phyloP scores from a whole-genome alignment of 306 rosid species.

The Lotus japonicus region DNA sequence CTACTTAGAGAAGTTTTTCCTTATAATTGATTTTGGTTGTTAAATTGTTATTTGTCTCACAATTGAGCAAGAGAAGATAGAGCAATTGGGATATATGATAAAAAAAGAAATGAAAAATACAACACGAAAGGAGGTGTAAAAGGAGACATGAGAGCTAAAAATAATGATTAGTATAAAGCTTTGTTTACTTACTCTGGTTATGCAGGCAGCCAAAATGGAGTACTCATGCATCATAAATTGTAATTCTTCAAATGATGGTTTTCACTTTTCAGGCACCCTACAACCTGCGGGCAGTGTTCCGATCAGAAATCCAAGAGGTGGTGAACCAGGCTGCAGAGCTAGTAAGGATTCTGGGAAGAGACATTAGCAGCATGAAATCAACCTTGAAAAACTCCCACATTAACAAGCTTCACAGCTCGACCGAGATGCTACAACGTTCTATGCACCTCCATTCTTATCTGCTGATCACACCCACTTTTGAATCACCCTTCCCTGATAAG shows the following conservation, averaged over 20 bases:
- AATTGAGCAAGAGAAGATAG: too few relatives aligned
- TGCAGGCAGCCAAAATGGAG: too few relatives aligned
- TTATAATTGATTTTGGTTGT: too few relatives aligned
- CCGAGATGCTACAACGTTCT: constrained; percentile 51
- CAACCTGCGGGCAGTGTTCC: constrained; percentile 47
- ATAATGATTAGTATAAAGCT: too few relatives aligned
- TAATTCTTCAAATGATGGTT: background rate
- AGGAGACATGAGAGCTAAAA: too few relatives aligned
- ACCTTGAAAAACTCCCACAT: constrained; percentile 27
- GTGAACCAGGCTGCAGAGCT: constrained; percentile 57
- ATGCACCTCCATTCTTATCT: constrained; percentile 51
- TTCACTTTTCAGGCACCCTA: constrained; percentile 50
- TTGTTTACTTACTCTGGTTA: too few relatives aligned
- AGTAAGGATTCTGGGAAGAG: constrained; percentile 47
- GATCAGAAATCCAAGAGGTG: constrained; percentile 53
- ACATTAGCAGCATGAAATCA: constrained; percentile 45
- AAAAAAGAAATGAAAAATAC: too few relatives aligned
- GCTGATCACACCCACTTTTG: constrained; percentile 29
- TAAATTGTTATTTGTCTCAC: too few relatives aligned
- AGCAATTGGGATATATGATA: too few relatives aligned
- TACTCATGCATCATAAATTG: too few relatives aligned
- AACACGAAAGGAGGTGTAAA: too few relatives aligned
- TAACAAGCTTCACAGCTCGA: constrained; percentile 42
- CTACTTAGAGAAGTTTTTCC: too few relatives aligned
- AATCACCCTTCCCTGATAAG: constrained; percentile 3